Evolutionary conservation across 768 basidiomycete species (phyloP).

Genomic region (Boletus patriciae): DNA sequence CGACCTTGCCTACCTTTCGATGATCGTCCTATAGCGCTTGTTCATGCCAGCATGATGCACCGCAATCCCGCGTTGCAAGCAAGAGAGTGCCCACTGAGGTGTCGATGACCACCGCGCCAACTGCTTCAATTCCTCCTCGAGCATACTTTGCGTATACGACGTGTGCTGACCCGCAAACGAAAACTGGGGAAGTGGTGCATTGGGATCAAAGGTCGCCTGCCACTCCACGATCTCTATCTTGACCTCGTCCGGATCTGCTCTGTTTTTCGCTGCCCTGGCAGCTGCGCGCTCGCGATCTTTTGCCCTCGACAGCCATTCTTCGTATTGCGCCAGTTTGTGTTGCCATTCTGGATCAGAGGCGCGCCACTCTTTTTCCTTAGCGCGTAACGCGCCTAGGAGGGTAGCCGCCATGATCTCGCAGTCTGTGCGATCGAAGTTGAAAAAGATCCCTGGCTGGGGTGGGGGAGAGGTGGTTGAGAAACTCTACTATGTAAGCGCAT

Average conservation of each 20-base stretch:
- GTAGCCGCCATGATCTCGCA: conserved; percentile 54
- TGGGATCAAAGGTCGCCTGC: conserved; percentile 58
- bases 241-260: conserved; percentile 31
- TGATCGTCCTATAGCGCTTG: conserved; percentile 53
- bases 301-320: conserved; percentile 46
- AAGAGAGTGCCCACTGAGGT: conserved; percentile 46
- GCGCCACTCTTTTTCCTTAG: conserved; percentile 53
- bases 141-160: conserved; percentile 46
- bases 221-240: conserved; percentile 35
- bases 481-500: too few species aligned
- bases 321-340: conserved; percentile 49
- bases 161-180: conserved; percentile 51
- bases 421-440: conserved; percentile 59
- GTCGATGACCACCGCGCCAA: conserved; percentile 37
- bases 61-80: conserved; percentile 59
- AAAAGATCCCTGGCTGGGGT: conserved; percentile 61
- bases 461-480: neutral
- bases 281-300: conserved; percentile 50
- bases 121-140: conserved; percentile 47
- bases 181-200: conserved; percentile 57
- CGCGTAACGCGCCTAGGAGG: conserved; percentile 39
- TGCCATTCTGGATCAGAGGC: conserved; percentile 46
- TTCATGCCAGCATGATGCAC: conserved; percentile 74
- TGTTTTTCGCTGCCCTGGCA: conserved; percentile 42
- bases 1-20: conserved; percentile 51